phyloP scores from a whole-genome alignment of 495 filamentous ascomycete genomes.

The Aspergillus bertholletiae region DNA sequence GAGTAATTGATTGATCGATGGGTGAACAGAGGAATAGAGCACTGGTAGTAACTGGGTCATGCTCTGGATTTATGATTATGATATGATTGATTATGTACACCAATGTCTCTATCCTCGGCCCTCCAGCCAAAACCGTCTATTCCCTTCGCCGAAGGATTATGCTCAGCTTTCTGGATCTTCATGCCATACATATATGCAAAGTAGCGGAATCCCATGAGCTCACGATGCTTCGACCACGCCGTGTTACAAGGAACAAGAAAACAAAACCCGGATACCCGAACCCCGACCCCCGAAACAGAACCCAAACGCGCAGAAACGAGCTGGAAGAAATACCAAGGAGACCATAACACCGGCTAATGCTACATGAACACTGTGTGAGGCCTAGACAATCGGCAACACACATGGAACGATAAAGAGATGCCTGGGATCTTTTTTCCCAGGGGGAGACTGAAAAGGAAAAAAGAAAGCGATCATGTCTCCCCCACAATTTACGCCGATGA shows the following conservation, averaged over 20 bases:
- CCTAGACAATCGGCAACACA: neutral
- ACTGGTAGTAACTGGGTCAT: neutral
- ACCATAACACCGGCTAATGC: neutral
- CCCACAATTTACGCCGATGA: neutral
- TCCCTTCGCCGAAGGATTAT: constrained; percentile 13
- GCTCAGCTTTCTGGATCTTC: constrained; percentile 2
- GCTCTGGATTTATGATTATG: constrained; percentile 8
- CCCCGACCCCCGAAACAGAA: neutral
- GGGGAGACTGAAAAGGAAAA: neutral
- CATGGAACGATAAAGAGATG: neutral
- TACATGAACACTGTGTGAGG: neutral
- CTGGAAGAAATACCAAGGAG: neutral
- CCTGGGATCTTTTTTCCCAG: neutral
- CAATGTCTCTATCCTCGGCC: constrained; percentile 11
- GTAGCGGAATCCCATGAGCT: neutral
- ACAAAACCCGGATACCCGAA: neutral
- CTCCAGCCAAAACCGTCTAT: constrained; percentile 12
- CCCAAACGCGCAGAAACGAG: neutral
- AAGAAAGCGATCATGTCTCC: neutral
- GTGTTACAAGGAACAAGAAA: neutral
- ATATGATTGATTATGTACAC: constrained; percentile 30
- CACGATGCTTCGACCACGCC: neutral
- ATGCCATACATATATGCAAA: constrained; percentile 19
- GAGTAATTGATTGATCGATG: too few species aligned
- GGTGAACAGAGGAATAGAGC: too few species aligned